Evolutionary conservation across 306 rosid species (phyloP).

Genomic region (Lithocarpus polystachyus): DNA sequence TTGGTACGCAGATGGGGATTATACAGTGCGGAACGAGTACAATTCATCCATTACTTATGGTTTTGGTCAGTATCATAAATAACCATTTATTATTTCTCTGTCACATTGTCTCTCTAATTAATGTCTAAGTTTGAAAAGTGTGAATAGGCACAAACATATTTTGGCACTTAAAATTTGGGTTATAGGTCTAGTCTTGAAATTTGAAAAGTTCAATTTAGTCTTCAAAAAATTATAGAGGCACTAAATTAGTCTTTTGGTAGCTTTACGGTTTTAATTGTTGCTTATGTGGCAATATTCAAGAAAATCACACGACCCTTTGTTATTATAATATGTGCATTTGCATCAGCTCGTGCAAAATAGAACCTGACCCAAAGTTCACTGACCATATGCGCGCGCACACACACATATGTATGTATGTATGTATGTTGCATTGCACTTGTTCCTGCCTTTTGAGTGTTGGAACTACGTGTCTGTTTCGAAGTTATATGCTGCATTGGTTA

Average conservation of each 20-base stretch:
- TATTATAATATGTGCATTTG: too few relatives aligned
- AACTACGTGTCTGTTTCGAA: too few relatives aligned
- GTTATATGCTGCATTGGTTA: not conserved
- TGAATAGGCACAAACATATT: too few relatives aligned
- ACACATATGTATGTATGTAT: not conserved
- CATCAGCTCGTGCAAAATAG: too few relatives aligned
- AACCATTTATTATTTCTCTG: too few relatives aligned
- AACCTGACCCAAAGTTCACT: too few relatives aligned
- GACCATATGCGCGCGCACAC: accelerated
- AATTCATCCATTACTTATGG: slow-evolving; percentile 67
- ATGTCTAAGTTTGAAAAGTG: not conserved
- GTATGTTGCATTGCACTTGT: not conserved
- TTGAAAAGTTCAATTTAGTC: not conserved
- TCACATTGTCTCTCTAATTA: too few relatives aligned
- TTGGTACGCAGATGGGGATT: slow-evolving; percentile 87
- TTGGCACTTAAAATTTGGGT: not conserved
- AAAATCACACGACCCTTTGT: too few relatives aligned
- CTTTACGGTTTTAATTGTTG: too few relatives aligned
- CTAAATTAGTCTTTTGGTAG: too few relatives aligned
- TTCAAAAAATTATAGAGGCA: too few relatives aligned
- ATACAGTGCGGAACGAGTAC: slow-evolving; percentile 61
- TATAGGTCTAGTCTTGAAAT: not conserved
- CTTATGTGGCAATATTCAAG: too few relatives aligned
- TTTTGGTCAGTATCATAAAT: slow-evolving; percentile 50
- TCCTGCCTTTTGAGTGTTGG: not conserved